Evolutionary conservation across 1,284 basidiomycete genomes (phyloP), one percentile per base, ranked within the genome.

Genomic region (Microbotryomycetes sp.): DNA sequence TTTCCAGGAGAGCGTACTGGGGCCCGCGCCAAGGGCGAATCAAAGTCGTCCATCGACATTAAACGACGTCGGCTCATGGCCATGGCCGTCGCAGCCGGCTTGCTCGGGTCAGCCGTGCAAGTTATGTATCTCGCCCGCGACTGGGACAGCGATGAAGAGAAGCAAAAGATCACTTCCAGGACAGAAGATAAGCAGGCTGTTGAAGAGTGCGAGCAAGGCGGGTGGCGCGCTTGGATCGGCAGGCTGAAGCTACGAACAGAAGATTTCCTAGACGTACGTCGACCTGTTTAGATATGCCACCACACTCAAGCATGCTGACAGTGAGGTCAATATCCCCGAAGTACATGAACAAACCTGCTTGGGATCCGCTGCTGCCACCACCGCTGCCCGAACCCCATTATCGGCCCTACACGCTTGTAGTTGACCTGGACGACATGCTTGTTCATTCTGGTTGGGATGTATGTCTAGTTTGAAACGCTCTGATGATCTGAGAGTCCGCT

Each of bases 401-500:
- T 75, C 87, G 92, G 57, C 91, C 91, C 1, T 96, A 91, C 77
- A 97, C 93, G 0, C 82, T 98, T 41, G 80, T 97, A 3, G 77
- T 98, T 51, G 93, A 92, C 49, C 78, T 98, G 26, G 94, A 98
- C 69, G 93, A 96, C 72, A 80, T 99, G 24, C 81, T 98, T 21
- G 83, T 97, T 23, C 88, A 88, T 29, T 92, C 89, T 16, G 86
- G 85, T 2, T 98, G 94, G 94, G 90, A 93, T 80, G 91, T 93
- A 71, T 73, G 90, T 83, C 24, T 13, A 28, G 45, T 30, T 16
- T 54, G 4, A 60, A 30, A 16, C 23, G 52, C 35, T 60, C 50
- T 23, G 51, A 13, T 63, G 27, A 57, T 62, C 23, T 59, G 56
- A 31, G 11, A 41, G 55, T 28, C 3, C 26, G n/a, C n/a, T 45